Evolutionary conservation across 192 early-diverging fungal species (phyloP).

Genomic region (Linnemannia schmuckeri): DNA sequence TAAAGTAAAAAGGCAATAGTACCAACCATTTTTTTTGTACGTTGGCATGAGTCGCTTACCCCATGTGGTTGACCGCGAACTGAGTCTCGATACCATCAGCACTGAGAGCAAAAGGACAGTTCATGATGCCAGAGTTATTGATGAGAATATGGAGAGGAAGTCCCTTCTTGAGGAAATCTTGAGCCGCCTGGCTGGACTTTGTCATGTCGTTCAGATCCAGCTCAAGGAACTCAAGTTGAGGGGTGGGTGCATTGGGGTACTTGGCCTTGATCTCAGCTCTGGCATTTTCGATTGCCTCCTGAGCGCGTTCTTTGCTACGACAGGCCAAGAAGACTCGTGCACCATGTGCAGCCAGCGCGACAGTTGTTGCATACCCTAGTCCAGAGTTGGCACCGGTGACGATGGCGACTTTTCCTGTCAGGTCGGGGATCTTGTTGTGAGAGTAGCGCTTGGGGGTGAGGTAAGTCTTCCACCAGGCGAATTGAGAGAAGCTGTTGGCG

Average conservation of each 20-base stretch:
- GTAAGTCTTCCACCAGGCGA: constrained; percentile 6
- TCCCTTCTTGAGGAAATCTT: constrained; percentile 41
- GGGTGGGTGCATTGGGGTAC: background rate
- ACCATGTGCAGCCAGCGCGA: constrained; percentile 23
- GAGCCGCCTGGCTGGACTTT: constrained; percentile 23
- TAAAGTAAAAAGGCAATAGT: background rate
- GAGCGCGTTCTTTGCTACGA: constrained; percentile 10
- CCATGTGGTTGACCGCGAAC: constrained; percentile 63
- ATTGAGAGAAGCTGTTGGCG: background rate
- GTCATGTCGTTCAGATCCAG: constrained; percentile 32
- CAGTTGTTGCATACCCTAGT: constrained; percentile 27
- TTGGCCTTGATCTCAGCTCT: constrained; percentile 23
- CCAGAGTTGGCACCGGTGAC: constrained; percentile 63
- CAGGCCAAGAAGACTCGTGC: constrained; percentile 27
- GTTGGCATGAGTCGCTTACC: background rate
- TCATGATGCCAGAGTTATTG: constrained; percentile 54
- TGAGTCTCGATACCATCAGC: constrained; percentile 56
- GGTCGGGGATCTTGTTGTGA: constrained; percentile 37
- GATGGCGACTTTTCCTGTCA: constrained; percentile 55
- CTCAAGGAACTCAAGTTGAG: constrained; percentile 36
- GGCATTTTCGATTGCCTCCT: constrained; percentile 11
- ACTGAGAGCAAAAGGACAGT: constrained; percentile 24
- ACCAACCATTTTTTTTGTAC: background rate
- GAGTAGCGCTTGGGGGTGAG: constrained; percentile 11
- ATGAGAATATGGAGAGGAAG: constrained; percentile 62